These are phyloP conservation scores for Uronychia binucleata DNA, from an alignment of 73 alveolate species.

Conservation along the genomic window DNA sequence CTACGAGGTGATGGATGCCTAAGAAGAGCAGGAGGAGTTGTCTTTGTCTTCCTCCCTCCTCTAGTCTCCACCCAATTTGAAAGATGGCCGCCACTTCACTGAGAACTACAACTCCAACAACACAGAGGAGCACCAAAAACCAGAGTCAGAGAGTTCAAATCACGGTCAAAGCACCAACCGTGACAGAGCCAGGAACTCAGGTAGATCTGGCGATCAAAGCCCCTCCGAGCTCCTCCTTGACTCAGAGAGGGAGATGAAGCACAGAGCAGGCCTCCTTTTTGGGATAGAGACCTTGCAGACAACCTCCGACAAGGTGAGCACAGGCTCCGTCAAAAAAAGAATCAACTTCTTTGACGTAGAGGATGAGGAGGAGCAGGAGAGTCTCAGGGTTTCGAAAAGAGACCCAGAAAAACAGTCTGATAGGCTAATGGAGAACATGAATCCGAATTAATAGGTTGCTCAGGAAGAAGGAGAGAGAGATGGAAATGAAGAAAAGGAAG, in stretches of 20 bases:
- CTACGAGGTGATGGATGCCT: neutral
- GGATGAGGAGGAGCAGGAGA: neutral
- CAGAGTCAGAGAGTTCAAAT: no score
- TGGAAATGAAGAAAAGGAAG: no score
- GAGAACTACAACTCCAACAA: neutral
- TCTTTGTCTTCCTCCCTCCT: neutral
- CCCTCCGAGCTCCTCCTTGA: neutral
- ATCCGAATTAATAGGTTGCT: no score
- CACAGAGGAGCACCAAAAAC: neutral
- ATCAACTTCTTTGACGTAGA: neutral
- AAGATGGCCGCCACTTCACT: neutral
- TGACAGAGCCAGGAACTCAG: neutral
- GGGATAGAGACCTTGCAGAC: neutral
- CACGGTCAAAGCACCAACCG: no score
- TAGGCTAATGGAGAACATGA: no score
- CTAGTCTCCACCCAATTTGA: conserved; percentile 1
- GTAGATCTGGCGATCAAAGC: neutral
- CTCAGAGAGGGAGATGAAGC: neutral
- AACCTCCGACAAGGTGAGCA: neutral
- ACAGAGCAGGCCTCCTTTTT: neutral
- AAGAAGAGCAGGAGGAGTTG: neutral
- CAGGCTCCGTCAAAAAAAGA: neutral
- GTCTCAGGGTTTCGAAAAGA: no score
- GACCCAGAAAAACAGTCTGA: no score
- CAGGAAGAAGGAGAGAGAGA: no score